A percentile compares a stretch with the other conserved stretches of the same genome.
These are phyloP conservation scores for Creolimax fragrantissima DNA, from an alignment of 78 protist species.

Conservation along the genomic window DNA sequence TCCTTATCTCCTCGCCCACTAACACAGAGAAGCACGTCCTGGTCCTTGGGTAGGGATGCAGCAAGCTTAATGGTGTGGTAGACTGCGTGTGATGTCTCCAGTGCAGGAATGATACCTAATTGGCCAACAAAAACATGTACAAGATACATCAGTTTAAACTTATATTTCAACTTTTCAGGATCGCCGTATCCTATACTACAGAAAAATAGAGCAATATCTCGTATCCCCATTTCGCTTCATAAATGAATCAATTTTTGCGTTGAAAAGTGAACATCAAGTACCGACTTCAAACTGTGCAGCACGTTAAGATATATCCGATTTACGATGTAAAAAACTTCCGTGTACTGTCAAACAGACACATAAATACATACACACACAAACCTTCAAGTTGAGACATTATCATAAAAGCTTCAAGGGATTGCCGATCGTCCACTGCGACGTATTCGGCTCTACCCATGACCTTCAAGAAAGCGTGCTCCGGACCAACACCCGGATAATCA, in stretches of 20 bases:
- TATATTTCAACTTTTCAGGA: no score
- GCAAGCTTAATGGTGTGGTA: constrained; percentile 53
- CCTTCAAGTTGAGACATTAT: constrained; percentile 17
- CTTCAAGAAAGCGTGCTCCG: constrained; percentile 78
- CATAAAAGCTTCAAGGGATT: constrained; percentile 50
- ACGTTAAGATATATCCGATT: no score
- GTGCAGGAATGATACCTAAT: constrained; percentile 80
- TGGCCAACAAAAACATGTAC: constrained; percentile 1
- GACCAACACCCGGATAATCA: constrained; percentile 83
- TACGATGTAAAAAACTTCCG: no score
- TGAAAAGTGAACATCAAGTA: no score
- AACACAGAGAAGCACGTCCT: constrained; percentile 51
- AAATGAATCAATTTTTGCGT: no score
- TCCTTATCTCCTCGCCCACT: constrained; percentile 78
- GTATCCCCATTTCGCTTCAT: no score
- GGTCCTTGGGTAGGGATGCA: constrained; percentile 26
- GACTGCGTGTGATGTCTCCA: constrained; percentile 78
- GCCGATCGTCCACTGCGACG: constrained; percentile 33
- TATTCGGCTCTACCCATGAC: constrained; percentile 33
- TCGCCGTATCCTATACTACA: no score
- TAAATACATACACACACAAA: constrained; percentile 28
- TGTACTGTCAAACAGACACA: no score
- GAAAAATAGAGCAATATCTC: constrained; percentile 8
- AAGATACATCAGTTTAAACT: constrained; percentile 33
- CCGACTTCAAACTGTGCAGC: no score